phyloP scores from a whole-genome alignment of 306 rosid species.

The Rosa chinensis region DNA sequence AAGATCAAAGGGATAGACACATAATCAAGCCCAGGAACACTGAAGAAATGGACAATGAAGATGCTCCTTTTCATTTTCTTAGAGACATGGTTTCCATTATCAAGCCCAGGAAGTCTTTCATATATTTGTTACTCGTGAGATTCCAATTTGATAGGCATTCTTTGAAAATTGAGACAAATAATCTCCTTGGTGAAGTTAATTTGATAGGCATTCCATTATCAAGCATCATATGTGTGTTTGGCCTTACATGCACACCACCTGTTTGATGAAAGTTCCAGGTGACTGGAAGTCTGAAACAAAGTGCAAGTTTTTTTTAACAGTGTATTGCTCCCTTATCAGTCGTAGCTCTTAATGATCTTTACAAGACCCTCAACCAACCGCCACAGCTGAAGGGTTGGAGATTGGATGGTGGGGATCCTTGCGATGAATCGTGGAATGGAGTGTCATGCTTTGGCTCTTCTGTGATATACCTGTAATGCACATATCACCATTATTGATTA shows the following conservation, averaged over 20 bases:
- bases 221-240: neutral
- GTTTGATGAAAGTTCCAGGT: neutral
- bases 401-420: constrained; percentile 67
- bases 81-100: neutral
- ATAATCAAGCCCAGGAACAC: no score
- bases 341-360: constrained; percentile 61
- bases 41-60: neutral
- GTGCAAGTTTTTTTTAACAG: neutral
- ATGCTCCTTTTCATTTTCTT: neutral
- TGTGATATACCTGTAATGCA: constrained; percentile 70
- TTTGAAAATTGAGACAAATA: neutral
- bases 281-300: neutral
- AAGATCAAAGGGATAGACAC: neutral
- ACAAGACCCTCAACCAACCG: constrained; percentile 58
- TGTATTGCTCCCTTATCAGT: constrained; percentile 37
- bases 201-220: no score
- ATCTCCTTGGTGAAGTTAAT: neutral
- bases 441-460: constrained; percentile 77
- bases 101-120: neutral
- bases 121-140: neutral
- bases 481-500: constrained; percentile 1
- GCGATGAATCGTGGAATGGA: constrained; percentile 85
- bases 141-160: neutral
- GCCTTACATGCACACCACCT: constrained; percentile 1
- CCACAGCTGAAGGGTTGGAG: constrained; percentile 63